Evolutionary conservation across 2,329 filamentous ascomycete species (phyloP).

Genomic region (Aspergillus ruber): DNA sequence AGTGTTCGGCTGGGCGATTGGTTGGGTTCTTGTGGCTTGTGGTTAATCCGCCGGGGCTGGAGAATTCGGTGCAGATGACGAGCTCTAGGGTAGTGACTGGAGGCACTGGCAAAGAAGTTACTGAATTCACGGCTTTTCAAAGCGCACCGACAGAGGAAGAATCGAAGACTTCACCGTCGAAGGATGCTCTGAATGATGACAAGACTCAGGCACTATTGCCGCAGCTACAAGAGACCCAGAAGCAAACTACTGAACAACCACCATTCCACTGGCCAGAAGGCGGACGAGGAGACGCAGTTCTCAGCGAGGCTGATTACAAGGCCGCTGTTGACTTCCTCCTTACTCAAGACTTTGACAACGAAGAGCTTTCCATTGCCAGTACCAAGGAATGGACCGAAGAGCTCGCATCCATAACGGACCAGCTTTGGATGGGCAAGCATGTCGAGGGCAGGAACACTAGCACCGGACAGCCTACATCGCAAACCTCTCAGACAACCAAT

Average conservation of each 20-base stretch:
- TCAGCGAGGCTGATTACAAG: constrained; percentile 37
- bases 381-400: constrained; percentile 38
- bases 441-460: constrained; percentile 25
- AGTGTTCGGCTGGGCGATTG: constrained; percentile 85
- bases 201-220: constrained; percentile 1
- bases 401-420: constrained; percentile 33
- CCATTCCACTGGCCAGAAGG: constrained; percentile 30
- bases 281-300: constrained; percentile 29
- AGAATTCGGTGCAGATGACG: constrained; percentile 30
- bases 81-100: constrained; percentile 15
- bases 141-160: background rate
- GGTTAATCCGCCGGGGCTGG: constrained; percentile 55
- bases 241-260: constrained; percentile 2
- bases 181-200: background rate
- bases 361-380: constrained; percentile 31
- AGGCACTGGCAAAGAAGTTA: background rate
- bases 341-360: constrained; percentile 37
- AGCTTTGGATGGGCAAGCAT: constrained; percentile 29
- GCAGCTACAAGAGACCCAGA: background rate
- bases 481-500: constrained; percentile 13
- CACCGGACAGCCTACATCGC: constrained; percentile 7
- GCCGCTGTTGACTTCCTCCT: constrained; percentile 34
- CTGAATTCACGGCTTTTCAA: background rate
- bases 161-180: background rate
- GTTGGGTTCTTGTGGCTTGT: constrained; percentile 95